Percentiles rank a stretch among this genome's conserved stretches.
Evolutionary conservation across 1,284 basidiomycete species (phyloP).

Genomic region (Tausonia pullulans): DNA sequence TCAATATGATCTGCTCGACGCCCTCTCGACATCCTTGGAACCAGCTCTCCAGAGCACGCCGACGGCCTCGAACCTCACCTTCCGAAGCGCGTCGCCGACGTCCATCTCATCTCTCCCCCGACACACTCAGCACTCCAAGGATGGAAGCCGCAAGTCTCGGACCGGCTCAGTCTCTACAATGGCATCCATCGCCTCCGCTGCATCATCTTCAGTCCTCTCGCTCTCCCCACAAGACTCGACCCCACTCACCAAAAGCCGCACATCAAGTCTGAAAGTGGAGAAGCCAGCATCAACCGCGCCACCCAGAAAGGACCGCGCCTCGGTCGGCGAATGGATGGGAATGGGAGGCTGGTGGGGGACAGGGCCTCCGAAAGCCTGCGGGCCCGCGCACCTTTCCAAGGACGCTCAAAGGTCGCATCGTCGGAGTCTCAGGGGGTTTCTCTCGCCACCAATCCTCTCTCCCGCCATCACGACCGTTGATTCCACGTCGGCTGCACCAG

Average conservation of each 20-base stretch:
- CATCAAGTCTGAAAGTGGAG: background rate
- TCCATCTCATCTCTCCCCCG: background rate
- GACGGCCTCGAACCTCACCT: background rate
- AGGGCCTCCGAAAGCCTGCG: background rate
- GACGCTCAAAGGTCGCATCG: background rate
- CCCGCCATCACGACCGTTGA: background rate
- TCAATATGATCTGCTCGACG: conserved; percentile 7
- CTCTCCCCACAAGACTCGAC: background rate
- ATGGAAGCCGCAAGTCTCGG: background rate
- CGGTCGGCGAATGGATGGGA: conserved; percentile 8
- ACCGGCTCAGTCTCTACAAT: conserved; percentile 10
- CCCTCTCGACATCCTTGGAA: conserved; percentile 11
- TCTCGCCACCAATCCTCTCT: background rate
- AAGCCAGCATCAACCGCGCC: background rate
- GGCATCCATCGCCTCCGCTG: conserved; percentile 4
- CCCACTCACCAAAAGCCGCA: background rate
- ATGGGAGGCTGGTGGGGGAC: conserved; percentile 1
- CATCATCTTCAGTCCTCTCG: background rate
- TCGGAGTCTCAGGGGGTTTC: background rate
- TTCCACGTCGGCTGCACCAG: background rate
- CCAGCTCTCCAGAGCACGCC: background rate
- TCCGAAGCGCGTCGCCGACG: background rate
- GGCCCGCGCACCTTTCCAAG: background rate
- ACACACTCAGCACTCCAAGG: background rate
- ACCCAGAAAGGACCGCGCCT: background rate